phyloP scores from a whole-genome alignment of 2,329 filamentous ascomycete genomes.

The Aspergillus brunneoviolaceus region DNA sequence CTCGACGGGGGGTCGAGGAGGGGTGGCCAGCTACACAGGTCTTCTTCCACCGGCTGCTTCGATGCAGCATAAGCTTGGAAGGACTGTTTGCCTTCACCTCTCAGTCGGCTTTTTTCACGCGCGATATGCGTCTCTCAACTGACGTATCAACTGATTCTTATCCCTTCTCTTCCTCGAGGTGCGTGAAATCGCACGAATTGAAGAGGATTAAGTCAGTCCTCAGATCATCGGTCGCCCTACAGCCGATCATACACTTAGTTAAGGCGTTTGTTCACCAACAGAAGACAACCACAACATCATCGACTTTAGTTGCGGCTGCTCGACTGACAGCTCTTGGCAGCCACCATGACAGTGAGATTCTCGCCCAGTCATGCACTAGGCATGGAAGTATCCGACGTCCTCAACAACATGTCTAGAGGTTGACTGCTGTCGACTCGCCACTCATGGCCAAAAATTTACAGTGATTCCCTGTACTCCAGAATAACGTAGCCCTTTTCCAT shows the following conservation, averaged over 20 bases:
- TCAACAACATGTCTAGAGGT: too few relatives aligned
- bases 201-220: conserved; percentile 20
- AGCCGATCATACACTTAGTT: conserved; percentile 2
- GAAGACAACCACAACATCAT: background rate
- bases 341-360: conserved; percentile 22
- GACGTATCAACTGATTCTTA: background rate
- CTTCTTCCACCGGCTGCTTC: background rate
- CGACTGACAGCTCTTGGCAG: conserved; percentile 17
- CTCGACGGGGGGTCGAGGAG: conserved; percentile 13
- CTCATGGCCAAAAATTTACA: too few relatives aligned
- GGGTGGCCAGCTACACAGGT: conserved; percentile 15
- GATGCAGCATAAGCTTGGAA: too few relatives aligned
- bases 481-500: too few relatives aligned
- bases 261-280: background rate
- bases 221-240: conserved; percentile 5
- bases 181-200: conserved; percentile 19
- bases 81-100: too few relatives aligned
- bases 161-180: conserved; percentile 17
- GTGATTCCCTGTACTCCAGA: too few relatives aligned
- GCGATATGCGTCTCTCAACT: too few relatives aligned
- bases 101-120: too few relatives aligned
- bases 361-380: conserved; percentile 5
- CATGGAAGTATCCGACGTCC: too few relatives aligned
- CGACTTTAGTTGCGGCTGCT: background rate
- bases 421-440: too few relatives aligned